Percentiles rank a stretch among this genome's conserved stretches.
Conservation (phyloP, 257 asterid species). For the Primulina tabacum region DNA sequence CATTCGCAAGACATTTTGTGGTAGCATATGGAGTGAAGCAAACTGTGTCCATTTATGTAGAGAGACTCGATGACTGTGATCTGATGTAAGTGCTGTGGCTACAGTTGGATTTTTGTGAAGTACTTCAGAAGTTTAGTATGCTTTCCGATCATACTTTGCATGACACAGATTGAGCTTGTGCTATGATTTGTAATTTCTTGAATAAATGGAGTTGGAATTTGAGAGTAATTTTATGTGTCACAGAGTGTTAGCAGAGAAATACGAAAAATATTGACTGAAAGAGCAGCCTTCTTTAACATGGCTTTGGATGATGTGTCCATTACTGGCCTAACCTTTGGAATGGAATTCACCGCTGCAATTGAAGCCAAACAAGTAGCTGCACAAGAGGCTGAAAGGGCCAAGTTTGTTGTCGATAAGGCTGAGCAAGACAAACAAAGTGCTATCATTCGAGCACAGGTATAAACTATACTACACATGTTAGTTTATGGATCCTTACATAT, state of each 20-base stretch:
- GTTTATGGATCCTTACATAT: background rate
- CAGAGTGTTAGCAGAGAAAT: conserved; percentile 31
- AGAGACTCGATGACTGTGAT: background rate
- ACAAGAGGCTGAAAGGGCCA: conserved; percentile 40
- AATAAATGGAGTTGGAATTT: background rate
- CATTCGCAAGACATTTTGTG: background rate
- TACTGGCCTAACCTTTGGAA: conserved; percentile 27
- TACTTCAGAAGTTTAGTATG: background rate
- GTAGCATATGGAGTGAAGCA: background rate
- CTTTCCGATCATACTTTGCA: background rate
- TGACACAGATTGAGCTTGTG: background rate
- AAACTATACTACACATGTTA: background rate
- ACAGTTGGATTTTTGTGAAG: background rate
- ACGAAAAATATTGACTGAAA: conserved; percentile 25
- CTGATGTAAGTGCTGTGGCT: background rate
- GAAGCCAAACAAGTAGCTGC: conserved; percentile 40
- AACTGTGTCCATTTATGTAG: no score
- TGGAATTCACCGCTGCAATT: conserved; percentile 35
- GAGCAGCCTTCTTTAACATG: conserved; percentile 32
- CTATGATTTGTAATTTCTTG: background rate
- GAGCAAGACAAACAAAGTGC: conserved; percentile 32
- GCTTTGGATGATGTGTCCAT: conserved; percentile 36
- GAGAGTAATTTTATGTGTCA: background rate
- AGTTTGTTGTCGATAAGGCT: conserved; percentile 37
- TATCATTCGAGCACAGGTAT: conserved; percentile 30